phyloP scores from a whole-genome alignment of 1,139 yeast genomes.

The Suhomyces kunorum region DNA sequence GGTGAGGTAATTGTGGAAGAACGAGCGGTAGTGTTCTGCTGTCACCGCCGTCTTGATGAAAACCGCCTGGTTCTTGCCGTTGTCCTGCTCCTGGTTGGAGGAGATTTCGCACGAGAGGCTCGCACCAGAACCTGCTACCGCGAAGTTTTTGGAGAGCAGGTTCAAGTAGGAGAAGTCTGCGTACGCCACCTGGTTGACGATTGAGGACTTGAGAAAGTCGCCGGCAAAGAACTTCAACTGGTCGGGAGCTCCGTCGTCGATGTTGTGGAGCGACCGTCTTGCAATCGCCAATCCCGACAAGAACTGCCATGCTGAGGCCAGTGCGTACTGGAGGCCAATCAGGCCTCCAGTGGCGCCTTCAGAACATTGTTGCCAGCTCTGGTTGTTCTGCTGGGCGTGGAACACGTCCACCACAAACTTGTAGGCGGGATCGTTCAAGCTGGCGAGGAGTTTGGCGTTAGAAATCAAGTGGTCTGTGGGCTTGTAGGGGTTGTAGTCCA shows the following conservation, averaged over 20 bases:
- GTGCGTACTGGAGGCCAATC: constrained; percentile 44
- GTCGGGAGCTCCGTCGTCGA: constrained; percentile 43
- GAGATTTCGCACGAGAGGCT: constrained; percentile 32
- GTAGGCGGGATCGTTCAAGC: constrained; percentile 43
- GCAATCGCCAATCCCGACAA: constrained; percentile 44
- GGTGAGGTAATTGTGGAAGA: constrained; percentile 40
- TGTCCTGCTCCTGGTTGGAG: constrained; percentile 34
- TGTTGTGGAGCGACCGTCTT: constrained; percentile 45
- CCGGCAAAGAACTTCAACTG: constrained; percentile 33
- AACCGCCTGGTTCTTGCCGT: constrained; percentile 23
- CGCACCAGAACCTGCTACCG: constrained; percentile 29
- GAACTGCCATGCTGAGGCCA: constrained; percentile 19
- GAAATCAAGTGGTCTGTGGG: constrained; percentile 46
- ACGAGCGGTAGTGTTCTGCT: constrained; percentile 39
- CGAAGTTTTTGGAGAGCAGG: constrained; percentile 32
- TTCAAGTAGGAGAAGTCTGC: constrained; percentile 27
- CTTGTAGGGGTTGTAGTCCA: constrained; percentile 48
- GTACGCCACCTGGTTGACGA: constrained; percentile 31
- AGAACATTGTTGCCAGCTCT: constrained; percentile 40
- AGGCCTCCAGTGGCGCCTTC: constrained; percentile 41
- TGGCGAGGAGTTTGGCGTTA: constrained; percentile 36
- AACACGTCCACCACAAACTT: constrained; percentile 39
- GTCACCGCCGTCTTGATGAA: constrained; percentile 31
- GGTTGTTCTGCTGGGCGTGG: constrained; percentile 43
- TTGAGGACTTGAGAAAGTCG: constrained; percentile 40